Evolutionary conservation across 2,329 filamentous ascomycete genomes (phyloP).

Genomic region (Juglanconis sp.): DNA sequence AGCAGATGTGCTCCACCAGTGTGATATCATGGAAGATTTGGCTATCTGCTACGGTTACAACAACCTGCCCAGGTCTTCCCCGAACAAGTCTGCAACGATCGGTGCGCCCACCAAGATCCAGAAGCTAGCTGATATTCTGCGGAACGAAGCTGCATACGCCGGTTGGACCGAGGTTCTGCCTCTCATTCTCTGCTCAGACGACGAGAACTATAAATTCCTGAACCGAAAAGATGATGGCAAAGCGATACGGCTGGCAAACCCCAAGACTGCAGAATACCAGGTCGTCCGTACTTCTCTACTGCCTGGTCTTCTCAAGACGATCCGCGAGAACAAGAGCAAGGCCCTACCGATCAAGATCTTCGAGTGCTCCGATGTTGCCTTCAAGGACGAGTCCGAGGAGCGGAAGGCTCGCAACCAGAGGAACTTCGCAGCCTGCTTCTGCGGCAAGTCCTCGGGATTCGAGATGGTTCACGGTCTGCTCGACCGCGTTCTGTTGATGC

Average conservation of each 20-base stretch:
- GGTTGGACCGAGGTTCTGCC: slow-evolving; percentile 97
- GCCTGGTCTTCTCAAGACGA: slow-evolving; percentile 79
- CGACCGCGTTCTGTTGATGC: slow-evolving; percentile 89
- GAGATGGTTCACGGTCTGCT: slow-evolving; percentile 93
- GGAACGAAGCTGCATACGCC: slow-evolving; percentile 84
- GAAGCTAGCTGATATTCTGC: slow-evolving; percentile 89
- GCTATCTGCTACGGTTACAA: slow-evolving; percentile 98
- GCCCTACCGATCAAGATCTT: slow-evolving; percentile 87
- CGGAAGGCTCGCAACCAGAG: slow-evolving; percentile 88
- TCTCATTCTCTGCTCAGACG: slow-evolving; percentile 92
- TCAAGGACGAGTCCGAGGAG: slow-evolving; percentile 81
- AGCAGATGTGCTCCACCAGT: slow-evolving; percentile 92
- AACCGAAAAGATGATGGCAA: slow-evolving; percentile 85
- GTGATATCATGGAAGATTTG: slow-evolving; percentile 98
- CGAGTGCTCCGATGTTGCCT: slow-evolving; percentile 84
- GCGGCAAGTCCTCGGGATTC: slow-evolving; percentile 90
- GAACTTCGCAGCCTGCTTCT: slow-evolving; percentile 94
- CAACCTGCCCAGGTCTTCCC: slow-evolving; percentile 82
- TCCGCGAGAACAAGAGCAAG: slow-evolving; percentile 89
- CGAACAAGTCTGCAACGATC: slow-evolving; percentile 80
- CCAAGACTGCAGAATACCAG: slow-evolving; percentile 91
- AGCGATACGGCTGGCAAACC: slow-evolving; percentile 82
- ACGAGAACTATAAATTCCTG: slow-evolving; percentile 96
- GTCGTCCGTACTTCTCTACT: slow-evolving; percentile 78
- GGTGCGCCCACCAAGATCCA: slow-evolving; percentile 87